phyloP scores from a whole-genome alignment of 2,329 filamentous ascomycete genomes.

The Sporothrix pseudoabietina region DNA sequence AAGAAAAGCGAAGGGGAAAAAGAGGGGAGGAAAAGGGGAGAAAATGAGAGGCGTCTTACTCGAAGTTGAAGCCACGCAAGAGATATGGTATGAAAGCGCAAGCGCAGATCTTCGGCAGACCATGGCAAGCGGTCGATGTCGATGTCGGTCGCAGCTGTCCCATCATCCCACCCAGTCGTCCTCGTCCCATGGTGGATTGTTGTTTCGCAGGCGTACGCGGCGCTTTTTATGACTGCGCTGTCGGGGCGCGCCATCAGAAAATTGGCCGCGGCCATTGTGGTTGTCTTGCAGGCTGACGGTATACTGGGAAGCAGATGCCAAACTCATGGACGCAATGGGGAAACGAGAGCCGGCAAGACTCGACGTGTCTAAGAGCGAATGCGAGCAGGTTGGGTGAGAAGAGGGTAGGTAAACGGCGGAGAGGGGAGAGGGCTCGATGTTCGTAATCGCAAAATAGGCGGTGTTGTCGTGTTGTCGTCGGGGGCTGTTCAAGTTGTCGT shows the following conservation, averaged over 20 bases:
- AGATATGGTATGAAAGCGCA: slow-evolving; percentile 46
- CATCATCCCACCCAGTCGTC: slow-evolving; percentile 45
- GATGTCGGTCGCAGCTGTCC: neutral
- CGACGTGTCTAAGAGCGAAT: slow-evolving; percentile 11
- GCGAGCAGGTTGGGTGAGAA: slow-evolving; percentile 8
- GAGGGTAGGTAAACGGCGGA: slow-evolving; percentile 14
- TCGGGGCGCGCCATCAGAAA: slow-evolving; percentile 48
- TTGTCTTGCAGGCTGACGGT: slow-evolving; percentile 49
- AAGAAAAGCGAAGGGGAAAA: neutral
- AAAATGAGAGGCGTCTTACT: slow-evolving; percentile 31
- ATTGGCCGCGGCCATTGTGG: slow-evolving; percentile 58
- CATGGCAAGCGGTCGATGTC: slow-evolving; percentile 30
- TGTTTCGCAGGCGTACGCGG: slow-evolving; percentile 43
- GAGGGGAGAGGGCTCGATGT: neutral
- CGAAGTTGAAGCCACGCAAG: slow-evolving; percentile 45
- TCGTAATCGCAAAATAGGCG: slow-evolving; percentile 16
- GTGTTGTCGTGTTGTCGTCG: neutral
- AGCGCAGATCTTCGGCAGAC: slow-evolving; percentile 38
- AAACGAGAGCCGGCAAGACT: slow-evolving; percentile 32
- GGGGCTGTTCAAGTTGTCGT: neutral
- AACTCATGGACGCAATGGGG: slow-evolving; percentile 56
- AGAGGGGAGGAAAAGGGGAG: neutral
- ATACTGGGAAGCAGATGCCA: slow-evolving; percentile 46
- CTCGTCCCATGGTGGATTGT: slow-evolving; percentile 42
- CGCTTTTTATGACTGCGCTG: slow-evolving; percentile 47